Evolutionary conservation across 2,329 filamentous ascomycete species (phyloP), one percentile per base, ranked within the genome.

Genomic region (Trichoderma koningiopsis): DNA sequence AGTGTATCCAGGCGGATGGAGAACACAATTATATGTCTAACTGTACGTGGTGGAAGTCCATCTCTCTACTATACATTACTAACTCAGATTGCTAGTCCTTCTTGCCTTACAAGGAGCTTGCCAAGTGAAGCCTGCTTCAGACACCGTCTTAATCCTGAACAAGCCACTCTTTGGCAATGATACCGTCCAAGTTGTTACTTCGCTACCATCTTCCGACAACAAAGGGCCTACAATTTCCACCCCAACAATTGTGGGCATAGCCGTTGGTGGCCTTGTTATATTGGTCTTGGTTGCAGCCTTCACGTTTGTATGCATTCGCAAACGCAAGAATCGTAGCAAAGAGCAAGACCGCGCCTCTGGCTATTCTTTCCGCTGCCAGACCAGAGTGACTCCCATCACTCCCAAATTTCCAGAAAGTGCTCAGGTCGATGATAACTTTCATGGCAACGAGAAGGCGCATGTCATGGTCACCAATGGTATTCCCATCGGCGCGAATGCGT

Each of bases 81-180:
- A 13, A 69, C 19, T 24, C 22, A 19, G 19, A 4, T 16, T 3
- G 2, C 14, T 10, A 87, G 85, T 83, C 71, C 78, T 88, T 60
- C 75, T 85, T 5, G 85, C 85, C 10, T 78, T 88, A 4, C 78
- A 83, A 72, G 84, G 85, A 3, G 86, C 83, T 57, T 88, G 86
- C 71, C 75, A 79, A 43, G 84, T 87, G 71, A 78, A 81, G 37
- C 84, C 85, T 0, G 70, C 77, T 0, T 70, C 78, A 1, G 80
- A 80, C 1, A 74, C 71, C 2, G 62, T 77, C 35, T 63, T 86
- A 29, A 77, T 79, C 5, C 79, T 86, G 53, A 84, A 81, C 68
- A 81, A 77, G 68, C 84, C 83, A 11, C 77, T 86, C 64, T 86
- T 86, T 71, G 78, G 81, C 33, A 74, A 74, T 74, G 8, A 68